Evolutionary conservation across 2,329 filamentous ascomycete species (phyloP).

Genomic region (Paracamarosporium sp.): DNA sequence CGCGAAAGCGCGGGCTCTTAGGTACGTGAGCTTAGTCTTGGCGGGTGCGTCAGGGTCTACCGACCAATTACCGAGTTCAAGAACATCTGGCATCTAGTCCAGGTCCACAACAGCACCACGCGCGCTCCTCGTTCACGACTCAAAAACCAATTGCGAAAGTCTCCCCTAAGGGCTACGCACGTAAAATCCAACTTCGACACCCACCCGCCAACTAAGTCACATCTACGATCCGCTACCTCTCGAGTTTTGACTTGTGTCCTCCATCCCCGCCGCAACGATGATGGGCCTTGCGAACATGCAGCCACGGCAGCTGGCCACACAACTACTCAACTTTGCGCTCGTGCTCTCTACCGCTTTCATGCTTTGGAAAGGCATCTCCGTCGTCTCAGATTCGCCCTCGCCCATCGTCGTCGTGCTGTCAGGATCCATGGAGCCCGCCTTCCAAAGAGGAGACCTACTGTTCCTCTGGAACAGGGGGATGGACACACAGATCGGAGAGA

Average conservation of each 20-base stretch:
- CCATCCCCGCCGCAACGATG: constrained; percentile 31
- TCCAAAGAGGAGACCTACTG: constrained; percentile 77
- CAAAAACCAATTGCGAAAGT: background rate
- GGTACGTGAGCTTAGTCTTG: constrained; percentile 8
- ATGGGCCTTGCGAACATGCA: constrained; percentile 66
- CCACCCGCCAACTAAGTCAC: background rate
- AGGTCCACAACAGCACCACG: background rate
- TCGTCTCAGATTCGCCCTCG: constrained; percentile 69
- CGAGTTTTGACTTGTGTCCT: background rate
- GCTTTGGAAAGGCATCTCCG: constrained; percentile 86
- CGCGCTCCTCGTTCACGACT: background rate
- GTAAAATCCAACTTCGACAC: background rate
- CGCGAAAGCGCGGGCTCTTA: background rate
- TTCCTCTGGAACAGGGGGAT: constrained; percentile 75
- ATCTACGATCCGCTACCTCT: background rate
- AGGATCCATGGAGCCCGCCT: constrained; percentile 84
- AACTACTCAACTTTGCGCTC: constrained; percentile 89
- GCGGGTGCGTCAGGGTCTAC: background rate
- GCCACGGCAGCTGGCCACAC: constrained; percentile 79
- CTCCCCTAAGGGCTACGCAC: background rate
- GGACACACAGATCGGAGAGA: constrained; percentile 72
- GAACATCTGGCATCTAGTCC: constrained; percentile 16
- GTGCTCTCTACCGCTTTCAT: constrained; percentile 92
- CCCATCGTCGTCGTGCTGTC: constrained; percentile 86
- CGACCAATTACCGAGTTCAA: constrained; percentile 8